Evolutionary conservation across 768 basidiomycete genomes (phyloP).

Genomic region (Paxillus involutus): DNA sequence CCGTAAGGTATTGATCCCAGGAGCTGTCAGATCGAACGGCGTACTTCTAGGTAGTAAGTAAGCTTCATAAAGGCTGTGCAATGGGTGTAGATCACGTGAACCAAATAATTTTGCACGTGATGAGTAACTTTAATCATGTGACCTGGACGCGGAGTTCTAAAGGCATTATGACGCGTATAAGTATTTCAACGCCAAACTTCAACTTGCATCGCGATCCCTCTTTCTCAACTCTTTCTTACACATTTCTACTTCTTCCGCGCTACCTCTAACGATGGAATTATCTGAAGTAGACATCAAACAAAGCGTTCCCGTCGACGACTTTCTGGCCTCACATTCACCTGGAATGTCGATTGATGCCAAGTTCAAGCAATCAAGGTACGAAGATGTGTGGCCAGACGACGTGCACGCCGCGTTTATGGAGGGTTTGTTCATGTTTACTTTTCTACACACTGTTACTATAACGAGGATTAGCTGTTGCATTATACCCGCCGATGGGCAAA

Average conservation of each 20-base stretch:
- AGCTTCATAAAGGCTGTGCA: too few species aligned
- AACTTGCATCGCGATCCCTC: constrained; percentile 4
- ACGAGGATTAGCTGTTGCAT: constrained; percentile 21
- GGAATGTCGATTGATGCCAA: constrained; percentile 1
- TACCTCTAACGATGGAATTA: constrained; percentile 24
- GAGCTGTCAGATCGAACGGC: neutral
- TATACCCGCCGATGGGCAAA: constrained; percentile 37
- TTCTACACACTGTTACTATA: constrained; percentile 2
- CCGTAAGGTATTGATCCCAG: neutral
- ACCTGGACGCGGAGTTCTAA: constrained; percentile 25
- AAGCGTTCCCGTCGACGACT: constrained; percentile 6
- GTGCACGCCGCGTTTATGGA: constrained; percentile 38
- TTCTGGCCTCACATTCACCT: neutral
- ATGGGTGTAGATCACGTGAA: neutral
- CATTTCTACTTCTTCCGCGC: constrained; percentile 1
- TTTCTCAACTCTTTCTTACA: neutral
- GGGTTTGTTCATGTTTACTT: constrained; percentile 20
- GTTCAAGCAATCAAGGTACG: constrained; percentile 32
- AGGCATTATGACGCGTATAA: constrained; percentile 12
- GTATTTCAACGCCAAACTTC: neutral
- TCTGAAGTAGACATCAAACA: constrained; percentile 15
- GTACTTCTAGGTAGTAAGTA: too few species aligned
- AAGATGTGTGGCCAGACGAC: constrained; percentile 34
- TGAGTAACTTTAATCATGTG: constrained; percentile 29
- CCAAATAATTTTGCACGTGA: constrained; percentile 20